These are phyloP conservation scores for Eruca vesicaria DNA, from an alignment of 441 rosid genomes.

Conservation along the genomic window DNA sequence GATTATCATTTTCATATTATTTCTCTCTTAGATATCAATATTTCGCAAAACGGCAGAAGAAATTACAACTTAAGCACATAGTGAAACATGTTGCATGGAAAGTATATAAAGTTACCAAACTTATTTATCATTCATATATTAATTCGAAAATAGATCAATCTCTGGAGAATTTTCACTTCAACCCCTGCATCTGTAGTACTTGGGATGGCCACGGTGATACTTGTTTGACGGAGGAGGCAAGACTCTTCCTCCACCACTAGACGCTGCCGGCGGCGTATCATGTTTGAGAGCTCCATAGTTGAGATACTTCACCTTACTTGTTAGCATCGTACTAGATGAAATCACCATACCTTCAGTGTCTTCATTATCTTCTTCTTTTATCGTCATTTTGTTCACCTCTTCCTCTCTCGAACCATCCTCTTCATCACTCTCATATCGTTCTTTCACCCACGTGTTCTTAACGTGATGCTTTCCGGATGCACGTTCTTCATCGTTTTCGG, in stretches of 20 bases:
- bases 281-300: slow-evolving; percentile 29
- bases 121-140: slow-evolving; percentile 7
- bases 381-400: slow-evolving; percentile 7
- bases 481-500: slow-evolving; percentile 16
- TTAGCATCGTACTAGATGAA: slow-evolving; percentile 1
- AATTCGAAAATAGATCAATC: background rate
- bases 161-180: background rate
- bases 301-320: slow-evolving; percentile 27
- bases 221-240: slow-evolving; percentile 31
- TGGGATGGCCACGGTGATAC: slow-evolving; percentile 29
- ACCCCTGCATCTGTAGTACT: slow-evolving; percentile 36
- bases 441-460: slow-evolving; percentile 25
- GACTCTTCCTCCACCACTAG: slow-evolving; percentile 25
- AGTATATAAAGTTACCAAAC: slow-evolving; percentile 4
- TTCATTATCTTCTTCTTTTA: slow-evolving; percentile 10
- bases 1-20: background rate
- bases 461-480: slow-evolving; percentile 29
- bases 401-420: slow-evolving; percentile 22
- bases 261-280: slow-evolving; percentile 19
- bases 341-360: slow-evolving; percentile 14
- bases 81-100: background rate
- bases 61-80: background rate
- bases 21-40: background rate
- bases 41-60: background rate
- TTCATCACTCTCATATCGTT: slow-evolving; percentile 38